These are phyloP conservation scores for Apiospora arundinis DNA, from an alignment of 2,329 filamentous ascomycete species.

Conservation along the genomic window DNA sequence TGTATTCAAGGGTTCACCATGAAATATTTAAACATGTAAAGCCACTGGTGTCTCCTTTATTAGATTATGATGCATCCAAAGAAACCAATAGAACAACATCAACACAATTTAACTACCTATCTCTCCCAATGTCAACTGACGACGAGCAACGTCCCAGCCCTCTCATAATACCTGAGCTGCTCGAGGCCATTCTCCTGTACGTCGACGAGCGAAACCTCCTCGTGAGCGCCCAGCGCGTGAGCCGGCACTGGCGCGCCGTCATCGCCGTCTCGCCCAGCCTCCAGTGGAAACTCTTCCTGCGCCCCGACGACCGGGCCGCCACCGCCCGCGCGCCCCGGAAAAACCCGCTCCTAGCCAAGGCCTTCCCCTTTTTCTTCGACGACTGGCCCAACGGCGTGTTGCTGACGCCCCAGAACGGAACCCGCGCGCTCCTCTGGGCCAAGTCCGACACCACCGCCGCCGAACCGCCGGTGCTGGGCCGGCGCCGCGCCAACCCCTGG, in stretches of 20 bases:
- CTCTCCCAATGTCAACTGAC: neutral
- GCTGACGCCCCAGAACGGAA: neutral
- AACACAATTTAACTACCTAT: neutral
- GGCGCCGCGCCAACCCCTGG: neutral
- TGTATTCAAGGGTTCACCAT: neutral
- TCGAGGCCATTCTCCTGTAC: slow-evolving; percentile 25
- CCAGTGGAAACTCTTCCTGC: slow-evolving; percentile 25
- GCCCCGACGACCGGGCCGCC: neutral
- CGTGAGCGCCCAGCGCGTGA: slow-evolving; percentile 24
- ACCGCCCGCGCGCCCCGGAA: neutral
- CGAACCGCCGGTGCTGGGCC: neutral
- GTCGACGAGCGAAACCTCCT: slow-evolving; percentile 23
- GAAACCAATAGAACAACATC: neutral
- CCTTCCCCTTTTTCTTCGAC: slow-evolving; percentile 24
- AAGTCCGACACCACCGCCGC: neutral
- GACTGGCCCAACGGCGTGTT: neutral
- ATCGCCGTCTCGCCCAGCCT: slow-evolving; percentile 21
- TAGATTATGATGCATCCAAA: neutral
- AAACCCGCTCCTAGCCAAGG: slow-evolving; percentile 21
- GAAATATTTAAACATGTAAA: neutral
- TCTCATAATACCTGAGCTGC: slow-evolving; percentile 22
- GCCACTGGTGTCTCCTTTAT: neutral
- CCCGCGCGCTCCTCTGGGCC: neutral
- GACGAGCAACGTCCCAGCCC: neutral
- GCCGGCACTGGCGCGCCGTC: slow-evolving; percentile 19